phyloP scores from a whole-genome alignment of 371 early-diverging fungal species.

The Lichtheimia hyalospora region DNA sequence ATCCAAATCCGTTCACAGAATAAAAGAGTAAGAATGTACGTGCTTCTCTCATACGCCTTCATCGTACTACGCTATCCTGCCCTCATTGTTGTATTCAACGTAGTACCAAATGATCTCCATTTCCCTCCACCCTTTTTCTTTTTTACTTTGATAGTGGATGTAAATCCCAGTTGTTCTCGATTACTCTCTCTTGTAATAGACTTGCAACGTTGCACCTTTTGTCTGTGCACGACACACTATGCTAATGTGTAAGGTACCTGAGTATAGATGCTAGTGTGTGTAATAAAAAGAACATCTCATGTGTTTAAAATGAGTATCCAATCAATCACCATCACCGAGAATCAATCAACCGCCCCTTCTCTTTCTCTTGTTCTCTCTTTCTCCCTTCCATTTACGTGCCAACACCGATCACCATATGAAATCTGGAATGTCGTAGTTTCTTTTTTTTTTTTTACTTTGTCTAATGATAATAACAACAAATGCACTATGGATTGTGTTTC shows the following conservation, averaged over 20 bases:
- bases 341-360: neutral
- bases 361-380: neutral
- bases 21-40: too few species aligned
- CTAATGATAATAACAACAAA: neutral
- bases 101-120: neutral
- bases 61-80: too few species aligned
- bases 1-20: too few species aligned
- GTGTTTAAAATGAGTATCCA: too few species aligned
- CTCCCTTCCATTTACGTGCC: neutral
- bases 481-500: slow-evolving; percentile 12
- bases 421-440: neutral
- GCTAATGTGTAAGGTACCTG: neutral
- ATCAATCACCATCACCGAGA: too few species aligned
- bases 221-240: neutral
- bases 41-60: too few species aligned
- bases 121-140: neutral
- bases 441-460: neutral
- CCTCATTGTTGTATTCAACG: too few species aligned
- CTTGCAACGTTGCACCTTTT: neutral
- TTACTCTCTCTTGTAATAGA: neutral
- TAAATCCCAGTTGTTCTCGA: neutral
- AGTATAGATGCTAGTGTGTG: too few species aligned
- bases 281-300: too few species aligned
- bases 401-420: neutral
- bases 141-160: neutral